phyloP scores from a whole-genome alignment of 106 monocot species.

The Phalaenopsis equestris region DNA sequence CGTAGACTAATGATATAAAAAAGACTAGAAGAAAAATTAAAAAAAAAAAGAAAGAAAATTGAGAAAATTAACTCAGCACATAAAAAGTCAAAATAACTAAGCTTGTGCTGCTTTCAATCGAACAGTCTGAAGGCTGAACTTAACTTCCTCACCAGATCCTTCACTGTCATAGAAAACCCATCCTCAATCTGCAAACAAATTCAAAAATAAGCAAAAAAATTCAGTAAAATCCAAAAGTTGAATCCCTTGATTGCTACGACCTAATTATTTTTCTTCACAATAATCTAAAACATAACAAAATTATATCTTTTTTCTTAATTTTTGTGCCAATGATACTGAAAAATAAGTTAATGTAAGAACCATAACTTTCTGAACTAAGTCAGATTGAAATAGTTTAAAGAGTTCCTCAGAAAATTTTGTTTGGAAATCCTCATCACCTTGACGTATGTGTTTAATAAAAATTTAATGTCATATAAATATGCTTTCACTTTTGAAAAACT shows the following conservation, averaged over 20 bases:
- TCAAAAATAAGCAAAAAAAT: not conserved
- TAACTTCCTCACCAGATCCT: constrained; percentile 9
- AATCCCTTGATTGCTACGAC: not conserved
- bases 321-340: too few species aligned
- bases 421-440: too few species aligned
- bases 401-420: too few species aligned
- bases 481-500: too few species aligned
- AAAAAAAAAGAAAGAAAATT: not conserved
- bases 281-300: too few species aligned
- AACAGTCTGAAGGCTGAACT: not conserved
- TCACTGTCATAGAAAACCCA: constrained; percentile 9
- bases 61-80: not conserved
- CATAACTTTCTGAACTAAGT: too few species aligned
- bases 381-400: too few species aligned
- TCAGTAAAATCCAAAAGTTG: not conserved
- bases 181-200: constrained; percentile 8
- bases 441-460: too few species aligned
- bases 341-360: too few species aligned
- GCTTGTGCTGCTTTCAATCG: not conserved
- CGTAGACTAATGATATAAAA: not conserved
- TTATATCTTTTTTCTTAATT: too few species aligned
- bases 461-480: too few species aligned
- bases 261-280: too few species aligned
- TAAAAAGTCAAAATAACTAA: not conserved
- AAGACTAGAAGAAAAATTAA: not conserved